A percentile compares a stretch with the other conserved stretches of the same genome.
Conservation (phyloP, 805 yeast species). For the Soucietia sequanensis region DNA sequence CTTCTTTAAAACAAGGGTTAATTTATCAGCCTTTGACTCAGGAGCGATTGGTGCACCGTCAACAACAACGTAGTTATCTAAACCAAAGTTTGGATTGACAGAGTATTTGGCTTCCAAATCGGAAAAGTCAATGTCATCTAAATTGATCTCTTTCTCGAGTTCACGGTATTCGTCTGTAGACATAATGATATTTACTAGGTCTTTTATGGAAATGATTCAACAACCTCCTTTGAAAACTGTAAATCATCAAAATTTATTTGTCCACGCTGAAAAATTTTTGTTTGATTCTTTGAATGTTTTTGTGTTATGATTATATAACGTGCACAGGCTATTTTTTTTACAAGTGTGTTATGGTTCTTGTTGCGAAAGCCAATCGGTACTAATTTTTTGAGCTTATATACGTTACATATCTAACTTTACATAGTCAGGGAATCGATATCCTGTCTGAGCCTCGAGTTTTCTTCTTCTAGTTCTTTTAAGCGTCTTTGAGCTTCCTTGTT, state of each 20-base stretch:
- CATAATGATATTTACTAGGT: neutral
- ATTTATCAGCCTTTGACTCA: slow-evolving; percentile 77
- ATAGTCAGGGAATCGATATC: slow-evolving; percentile 4
- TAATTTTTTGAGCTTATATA: neutral
- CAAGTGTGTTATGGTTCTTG: no score
- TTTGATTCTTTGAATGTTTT: no score
- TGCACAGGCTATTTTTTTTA: no score
- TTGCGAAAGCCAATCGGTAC: neutral
- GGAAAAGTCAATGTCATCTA: slow-evolving; percentile 67
- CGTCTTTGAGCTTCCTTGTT: slow-evolving; percentile 52
- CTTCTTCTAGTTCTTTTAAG: slow-evolving; percentile 53
- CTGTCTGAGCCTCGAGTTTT: slow-evolving; percentile 43
- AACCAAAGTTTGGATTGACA: slow-evolving; percentile 54
- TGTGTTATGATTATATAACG: no score
- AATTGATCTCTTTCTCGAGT: slow-evolving; percentile 38
- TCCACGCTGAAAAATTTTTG: no score
- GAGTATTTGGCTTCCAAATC: slow-evolving; percentile 79
- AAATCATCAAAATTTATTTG: no score
- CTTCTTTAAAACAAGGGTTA: slow-evolving; percentile 82
- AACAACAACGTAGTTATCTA: slow-evolving; percentile 78
- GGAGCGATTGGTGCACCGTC: slow-evolving; percentile 98
- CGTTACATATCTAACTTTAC: neutral
- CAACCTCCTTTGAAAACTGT: neutral
- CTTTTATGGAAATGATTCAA: neutral
- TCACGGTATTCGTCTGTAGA: slow-evolving; percentile 18